Conservation (phyloP, 1,139 yeast genomes). For the Candida glucosophila region DNA sequence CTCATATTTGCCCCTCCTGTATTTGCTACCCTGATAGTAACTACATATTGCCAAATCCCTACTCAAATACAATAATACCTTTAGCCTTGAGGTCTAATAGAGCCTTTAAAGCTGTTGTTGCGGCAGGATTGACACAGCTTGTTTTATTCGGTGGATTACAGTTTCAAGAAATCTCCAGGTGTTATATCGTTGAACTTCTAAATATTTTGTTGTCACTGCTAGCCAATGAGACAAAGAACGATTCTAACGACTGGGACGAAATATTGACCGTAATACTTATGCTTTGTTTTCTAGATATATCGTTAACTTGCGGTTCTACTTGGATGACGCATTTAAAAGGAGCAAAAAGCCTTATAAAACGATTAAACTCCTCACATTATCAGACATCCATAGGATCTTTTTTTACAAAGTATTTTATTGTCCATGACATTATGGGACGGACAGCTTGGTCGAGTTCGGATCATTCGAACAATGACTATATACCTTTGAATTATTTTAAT, state of each 20-base stretch:
- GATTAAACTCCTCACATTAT: background rate
- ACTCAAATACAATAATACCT: background rate
- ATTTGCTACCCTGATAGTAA: too few relatives aligned
- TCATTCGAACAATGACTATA: background rate
- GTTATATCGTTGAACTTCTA: too few relatives aligned
- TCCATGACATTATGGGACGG: background rate
- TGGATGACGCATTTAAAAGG: slow-evolving; percentile 1
- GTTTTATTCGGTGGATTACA: too few relatives aligned
- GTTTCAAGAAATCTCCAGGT: too few relatives aligned
- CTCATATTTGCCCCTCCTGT: too few relatives aligned
- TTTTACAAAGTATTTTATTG: background rate
- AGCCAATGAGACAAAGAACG: background rate
- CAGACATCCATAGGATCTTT: background rate
- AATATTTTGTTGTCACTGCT: background rate
- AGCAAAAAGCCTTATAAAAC: background rate
- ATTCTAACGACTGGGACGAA: slow-evolving; percentile 25
- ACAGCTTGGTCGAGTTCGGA: background rate
- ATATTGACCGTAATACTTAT: slow-evolving; percentile 26
- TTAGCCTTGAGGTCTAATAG: background rate
- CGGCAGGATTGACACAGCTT: too few relatives aligned
- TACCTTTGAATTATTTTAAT: background rate
- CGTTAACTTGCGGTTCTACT: background rate
- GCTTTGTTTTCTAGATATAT: slow-evolving; percentile 24
- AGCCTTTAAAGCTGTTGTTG: background rate
- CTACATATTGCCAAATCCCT: too few relatives aligned